These are phyloP conservation scores for Quercus gilva DNA, from an alignment of 306 rosid species.

Conservation along the genomic window DNA sequence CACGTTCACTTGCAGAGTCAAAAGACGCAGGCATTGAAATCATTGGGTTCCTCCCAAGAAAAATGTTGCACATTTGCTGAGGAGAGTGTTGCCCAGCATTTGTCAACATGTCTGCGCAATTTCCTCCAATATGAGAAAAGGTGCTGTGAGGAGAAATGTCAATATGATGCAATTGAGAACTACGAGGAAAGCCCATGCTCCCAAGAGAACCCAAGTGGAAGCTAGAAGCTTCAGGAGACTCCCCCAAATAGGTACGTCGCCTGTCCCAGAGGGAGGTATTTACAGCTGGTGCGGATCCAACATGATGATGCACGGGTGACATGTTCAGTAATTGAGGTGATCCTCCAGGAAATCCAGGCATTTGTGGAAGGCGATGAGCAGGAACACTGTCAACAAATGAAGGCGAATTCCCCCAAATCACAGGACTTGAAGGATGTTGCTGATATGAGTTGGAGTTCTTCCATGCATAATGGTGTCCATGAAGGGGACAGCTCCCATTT, in stretches of 20 bases:
- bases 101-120: constrained; percentile 50
- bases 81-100: constrained; percentile 59
- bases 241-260: constrained; percentile 54
- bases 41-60: constrained; percentile 66
- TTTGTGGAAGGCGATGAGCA: constrained; percentile 53
- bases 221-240: constrained; percentile 69
- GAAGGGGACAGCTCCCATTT: constrained; percentile 55
- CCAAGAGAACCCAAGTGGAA: constrained; percentile 70
- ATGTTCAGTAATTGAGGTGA: constrained; percentile 55
- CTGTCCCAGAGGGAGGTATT: constrained; percentile 78
- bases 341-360: constrained; percentile 59
- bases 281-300: constrained; percentile 81
- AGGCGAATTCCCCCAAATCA: constrained; percentile 69
- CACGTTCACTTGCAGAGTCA: constrained; percentile 69
- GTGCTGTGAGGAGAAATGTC: constrained; percentile 52
- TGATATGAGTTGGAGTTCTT: constrained; percentile 59
- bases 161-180: constrained; percentile 62
- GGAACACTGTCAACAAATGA: constrained; percentile 55
- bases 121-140: constrained; percentile 65
- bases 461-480: constrained; percentile 60
- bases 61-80: constrained; percentile 53
- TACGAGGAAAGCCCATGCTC: constrained; percentile 54
- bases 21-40: constrained; percentile 54
- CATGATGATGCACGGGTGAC: constrained; percentile 58
- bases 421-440: constrained; percentile 55